Conservation (phyloP, 2,329 filamentous ascomycete species). For the Kalaharituber pfeilii region DNA sequence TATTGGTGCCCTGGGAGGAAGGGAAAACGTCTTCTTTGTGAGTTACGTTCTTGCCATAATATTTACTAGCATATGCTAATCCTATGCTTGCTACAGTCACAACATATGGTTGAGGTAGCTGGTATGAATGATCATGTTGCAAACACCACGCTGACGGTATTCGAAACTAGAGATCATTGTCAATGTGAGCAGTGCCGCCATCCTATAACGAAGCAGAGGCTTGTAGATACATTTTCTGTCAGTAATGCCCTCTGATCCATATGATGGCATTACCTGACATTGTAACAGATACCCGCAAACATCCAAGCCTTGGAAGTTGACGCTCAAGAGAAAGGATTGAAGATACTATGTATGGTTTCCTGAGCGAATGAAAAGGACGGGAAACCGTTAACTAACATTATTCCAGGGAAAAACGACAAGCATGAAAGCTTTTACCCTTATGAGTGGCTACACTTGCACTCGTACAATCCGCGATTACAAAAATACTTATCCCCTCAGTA, state of each 20-base stretch:
- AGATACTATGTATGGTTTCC: constrained; percentile 34
- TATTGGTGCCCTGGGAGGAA: constrained; percentile 23
- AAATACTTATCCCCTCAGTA: constrained; percentile 27
- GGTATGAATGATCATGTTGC: background rate
- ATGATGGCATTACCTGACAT: constrained; percentile 7
- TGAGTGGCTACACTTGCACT: constrained; percentile 41
- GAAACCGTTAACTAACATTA: constrained; percentile 5
- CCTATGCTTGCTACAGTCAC: constrained; percentile 11
- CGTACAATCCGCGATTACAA: constrained; percentile 24
- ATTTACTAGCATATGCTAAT: background rate
- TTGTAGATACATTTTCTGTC: constrained; percentile 50
- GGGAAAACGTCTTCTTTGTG: constrained; percentile 22
- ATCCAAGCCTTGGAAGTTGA: constrained; percentile 27
- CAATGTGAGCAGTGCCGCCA: constrained; percentile 51
- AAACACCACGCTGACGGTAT: too few relatives aligned
- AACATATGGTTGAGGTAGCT: constrained; percentile 25
- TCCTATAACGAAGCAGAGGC: constrained; percentile 50
- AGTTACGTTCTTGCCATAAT: background rate
- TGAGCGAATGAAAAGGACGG: too few relatives aligned
- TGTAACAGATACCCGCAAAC: constrained; percentile 32
- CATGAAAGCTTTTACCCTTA: constrained; percentile 53
- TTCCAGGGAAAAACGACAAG: constrained; percentile 44
- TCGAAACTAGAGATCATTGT: constrained; percentile 64
- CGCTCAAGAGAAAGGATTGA: constrained; percentile 27
- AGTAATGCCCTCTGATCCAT: constrained; percentile 16